These are phyloP conservation scores for Hypocreales sp. DNA, from an alignment of 2,329 filamentous ascomycete genomes.

Conservation along the genomic window DNA sequence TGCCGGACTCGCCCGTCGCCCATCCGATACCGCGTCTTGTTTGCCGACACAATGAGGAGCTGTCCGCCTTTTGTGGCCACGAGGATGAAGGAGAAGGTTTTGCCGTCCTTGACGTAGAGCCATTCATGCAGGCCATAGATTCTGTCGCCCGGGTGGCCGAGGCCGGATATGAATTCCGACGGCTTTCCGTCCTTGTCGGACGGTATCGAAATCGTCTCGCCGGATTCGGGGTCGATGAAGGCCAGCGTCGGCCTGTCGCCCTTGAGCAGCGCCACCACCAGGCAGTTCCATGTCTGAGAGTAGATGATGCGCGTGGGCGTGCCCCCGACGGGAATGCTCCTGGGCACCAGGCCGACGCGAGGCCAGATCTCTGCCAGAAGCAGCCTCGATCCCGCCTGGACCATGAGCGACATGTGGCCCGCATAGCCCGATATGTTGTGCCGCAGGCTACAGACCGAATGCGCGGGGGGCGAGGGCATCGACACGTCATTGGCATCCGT, in stretches of 20 bases:
- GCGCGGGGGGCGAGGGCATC: conserved; percentile 29
- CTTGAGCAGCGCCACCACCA: conserved; percentile 34
- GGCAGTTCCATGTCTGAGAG: conserved; percentile 33
- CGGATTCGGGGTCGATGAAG: conserved; percentile 42
- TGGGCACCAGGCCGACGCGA: conserved; percentile 29
- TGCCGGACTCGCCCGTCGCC: conserved; percentile 6
- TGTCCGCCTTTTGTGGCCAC: conserved; percentile 39
- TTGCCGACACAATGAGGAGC: conserved; percentile 39
- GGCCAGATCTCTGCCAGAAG: conserved; percentile 36
- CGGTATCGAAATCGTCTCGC: conserved; percentile 31
- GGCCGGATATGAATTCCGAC: conserved; percentile 33
- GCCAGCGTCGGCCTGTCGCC: conserved; percentile 30
- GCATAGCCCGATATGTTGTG: conserved; percentile 20
- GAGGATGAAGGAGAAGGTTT: conserved; percentile 46
- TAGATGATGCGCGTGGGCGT: conserved; percentile 38
- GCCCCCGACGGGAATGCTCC: conserved; percentile 29
- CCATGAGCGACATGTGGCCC: conserved; percentile 27
- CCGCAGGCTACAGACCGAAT: conserved; percentile 27
- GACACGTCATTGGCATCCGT: conserved; percentile 32
- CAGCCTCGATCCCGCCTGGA: conserved; percentile 33
- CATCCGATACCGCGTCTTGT: conserved; percentile 8
- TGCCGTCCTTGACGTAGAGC: conserved; percentile 40
- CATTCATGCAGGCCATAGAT: conserved; percentile 50
- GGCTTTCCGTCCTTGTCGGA: conserved; percentile 23
- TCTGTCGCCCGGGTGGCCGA: conserved; percentile 40